These are phyloP conservation scores for Furculomyces boomerangus DNA, from an alignment of 371 early-diverging fungal species.

Conservation along the genomic window DNA sequence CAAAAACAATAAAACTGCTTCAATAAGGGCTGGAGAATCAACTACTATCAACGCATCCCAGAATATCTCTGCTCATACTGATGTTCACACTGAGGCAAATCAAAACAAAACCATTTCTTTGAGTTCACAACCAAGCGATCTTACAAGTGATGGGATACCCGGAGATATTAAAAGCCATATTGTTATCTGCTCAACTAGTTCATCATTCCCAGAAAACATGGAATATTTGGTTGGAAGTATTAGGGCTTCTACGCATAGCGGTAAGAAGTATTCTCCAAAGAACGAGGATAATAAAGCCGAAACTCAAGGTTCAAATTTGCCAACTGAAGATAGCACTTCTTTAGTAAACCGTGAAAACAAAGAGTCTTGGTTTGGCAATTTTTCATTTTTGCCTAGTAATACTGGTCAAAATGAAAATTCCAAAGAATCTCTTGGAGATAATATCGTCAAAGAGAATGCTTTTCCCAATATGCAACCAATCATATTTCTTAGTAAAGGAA, in stretches of 20 bases:
- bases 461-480: conserved; percentile 25
- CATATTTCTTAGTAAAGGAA: conserved; percentile 33
- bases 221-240: conserved; percentile 28
- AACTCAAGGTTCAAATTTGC: not conserved
- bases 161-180: conserved; percentile 22
- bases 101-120: too few relatives aligned
- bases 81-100: too few relatives aligned
- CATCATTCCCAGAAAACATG: conserved; percentile 27
- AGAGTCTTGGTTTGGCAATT: not conserved
- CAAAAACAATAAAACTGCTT: too few relatives aligned
- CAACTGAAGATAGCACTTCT: not conserved
- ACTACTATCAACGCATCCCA: too few relatives aligned
- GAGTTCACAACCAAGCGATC: too few relatives aligned
- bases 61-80: too few relatives aligned
- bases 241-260: conserved; percentile 11
- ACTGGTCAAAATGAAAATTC: not conserved
- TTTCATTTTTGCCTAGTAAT: not conserved
- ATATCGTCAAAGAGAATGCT: not conserved
- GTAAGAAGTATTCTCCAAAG: not conserved
- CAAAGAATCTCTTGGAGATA: not conserved
- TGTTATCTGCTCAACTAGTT: conserved; percentile 25
- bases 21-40: too few relatives aligned
- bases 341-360: not conserved
- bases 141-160: conserved; percentile 11
- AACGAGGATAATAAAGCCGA: not conserved